Evolutionary conservation across 1,284 basidiomycete genomes (phyloP).

Genomic region (Irpex sp.): DNA sequence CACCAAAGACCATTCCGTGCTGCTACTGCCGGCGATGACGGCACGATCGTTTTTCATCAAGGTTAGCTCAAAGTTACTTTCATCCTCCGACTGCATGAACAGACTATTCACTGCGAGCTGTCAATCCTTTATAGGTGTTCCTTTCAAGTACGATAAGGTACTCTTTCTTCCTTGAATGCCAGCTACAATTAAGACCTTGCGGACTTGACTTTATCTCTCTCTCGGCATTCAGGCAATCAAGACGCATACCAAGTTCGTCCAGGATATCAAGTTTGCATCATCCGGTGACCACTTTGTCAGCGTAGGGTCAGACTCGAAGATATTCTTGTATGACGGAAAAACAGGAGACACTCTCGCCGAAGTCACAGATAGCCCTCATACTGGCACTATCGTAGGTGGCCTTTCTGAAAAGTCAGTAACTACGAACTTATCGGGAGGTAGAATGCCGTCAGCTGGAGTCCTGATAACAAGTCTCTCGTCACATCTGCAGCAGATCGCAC

Average conservation of each 20-base stretch:
- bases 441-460: slow-evolving; percentile 79
- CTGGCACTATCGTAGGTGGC: slow-evolving; percentile 70
- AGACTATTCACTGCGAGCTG: slow-evolving; percentile 9
- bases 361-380: slow-evolving; percentile 62
- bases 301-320: slow-evolving; percentile 88
- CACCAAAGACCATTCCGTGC: slow-evolving; percentile 91
- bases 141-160: slow-evolving; percentile 88
- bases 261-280: slow-evolving; percentile 84
- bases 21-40: slow-evolving; percentile 84
- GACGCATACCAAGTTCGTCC: slow-evolving; percentile 92
- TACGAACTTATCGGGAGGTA: slow-evolving; percentile 26
- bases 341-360: slow-evolving; percentile 79
- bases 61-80: slow-evolving; percentile 36
- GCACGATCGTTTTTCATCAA: slow-evolving; percentile 77
- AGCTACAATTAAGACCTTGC: too few species aligned
- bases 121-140: slow-evolving; percentile 50
- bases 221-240: slow-evolving; percentile 61
- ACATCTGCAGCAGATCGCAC: slow-evolving; percentile 89
- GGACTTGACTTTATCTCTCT: too few species aligned
- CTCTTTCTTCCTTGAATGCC: neutral
- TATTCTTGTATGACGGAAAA: slow-evolving; percentile 91
- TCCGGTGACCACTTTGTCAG: slow-evolving; percentile 85
- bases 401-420: neutral
- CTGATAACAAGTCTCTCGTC: slow-evolving; percentile 68
- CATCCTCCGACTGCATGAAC: neutral